phyloP scores from a whole-genome alignment of 768 basidiomycete species.

The Tulasnella sp. region DNA sequence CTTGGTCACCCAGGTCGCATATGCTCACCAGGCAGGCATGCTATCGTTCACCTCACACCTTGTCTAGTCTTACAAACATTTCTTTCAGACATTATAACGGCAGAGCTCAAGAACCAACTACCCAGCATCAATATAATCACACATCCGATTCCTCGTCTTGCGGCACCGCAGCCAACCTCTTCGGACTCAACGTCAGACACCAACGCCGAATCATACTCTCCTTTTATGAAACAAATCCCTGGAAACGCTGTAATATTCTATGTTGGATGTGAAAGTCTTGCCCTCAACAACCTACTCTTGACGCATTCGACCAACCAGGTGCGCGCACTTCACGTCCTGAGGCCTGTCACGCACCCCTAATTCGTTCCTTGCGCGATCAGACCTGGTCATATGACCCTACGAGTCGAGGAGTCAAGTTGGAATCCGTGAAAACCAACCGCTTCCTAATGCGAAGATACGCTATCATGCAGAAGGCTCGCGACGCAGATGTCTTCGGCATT shows the following conservation, averaged over 20 bases:
- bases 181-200: background rate
- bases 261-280: constrained; percentile 75
- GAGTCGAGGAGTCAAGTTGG: constrained; percentile 45
- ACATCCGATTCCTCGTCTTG: constrained; percentile 30
- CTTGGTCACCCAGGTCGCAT: constrained; percentile 73
- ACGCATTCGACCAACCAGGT: constrained; percentile 68
- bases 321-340: constrained; percentile 29
- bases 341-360: background rate
- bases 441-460: constrained; percentile 89
- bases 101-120: constrained; percentile 28
- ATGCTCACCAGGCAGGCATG: constrained; percentile 62
- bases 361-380: constrained; percentile 39
- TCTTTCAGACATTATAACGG: constrained; percentile 7
- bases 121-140: constrained; percentile 34
- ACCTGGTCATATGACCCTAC: constrained; percentile 73
- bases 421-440: constrained; percentile 68
- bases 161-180: background rate
- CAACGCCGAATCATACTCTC: background rate
- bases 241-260: constrained; percentile 47
- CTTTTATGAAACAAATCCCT: background rate
- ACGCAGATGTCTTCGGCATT: constrained; percentile 92
- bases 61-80: background rate
- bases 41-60: background rate
- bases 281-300: constrained; percentile 80
- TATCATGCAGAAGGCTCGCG: constrained; percentile 77